Conservation (phyloP, 257 asterid genomes). For the Nicotiana knightiana region DNA sequence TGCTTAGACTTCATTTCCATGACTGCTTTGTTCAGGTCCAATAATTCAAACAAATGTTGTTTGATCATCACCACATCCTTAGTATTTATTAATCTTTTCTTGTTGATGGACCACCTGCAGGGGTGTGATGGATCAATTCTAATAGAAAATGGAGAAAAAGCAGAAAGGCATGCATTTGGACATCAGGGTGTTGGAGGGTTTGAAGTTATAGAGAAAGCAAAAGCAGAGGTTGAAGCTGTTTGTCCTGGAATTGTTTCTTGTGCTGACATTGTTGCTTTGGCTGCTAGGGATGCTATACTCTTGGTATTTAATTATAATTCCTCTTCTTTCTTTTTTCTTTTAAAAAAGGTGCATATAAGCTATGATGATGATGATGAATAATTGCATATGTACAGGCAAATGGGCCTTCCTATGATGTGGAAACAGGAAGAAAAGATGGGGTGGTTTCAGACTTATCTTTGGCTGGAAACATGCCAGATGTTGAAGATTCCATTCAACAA, state of each 20-base stretch:
- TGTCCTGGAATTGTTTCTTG: constrained; percentile 71
- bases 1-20: constrained; percentile 84
- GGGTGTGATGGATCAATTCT: constrained; percentile 89
- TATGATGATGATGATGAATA: neutral
- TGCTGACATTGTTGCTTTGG: constrained; percentile 69
- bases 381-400: constrained; percentile 28
- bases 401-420: constrained; percentile 59
- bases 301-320: constrained; percentile 27
- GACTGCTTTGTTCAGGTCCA: constrained; percentile 73
- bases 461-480: constrained; percentile 66
- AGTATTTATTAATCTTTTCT: neutral
- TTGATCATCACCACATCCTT: no score
- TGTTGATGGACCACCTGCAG: constrained; percentile 16
- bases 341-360: no score
- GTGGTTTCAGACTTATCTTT: constrained; percentile 28
- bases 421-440: constrained; percentile 73
- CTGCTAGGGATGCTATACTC: constrained; percentile 72
- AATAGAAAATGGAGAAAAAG: constrained; percentile 29
- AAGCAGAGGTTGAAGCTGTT: constrained; percentile 42
- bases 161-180: constrained; percentile 58
- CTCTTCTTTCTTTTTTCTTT: neutral
- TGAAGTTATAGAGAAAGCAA: constrained; percentile 55
- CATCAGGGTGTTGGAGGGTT: constrained; percentile 75
- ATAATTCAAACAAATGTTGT: neutral
- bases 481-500: constrained; percentile 39